Base-by-base conservation (phyloP, 2,329 filamentous ascomycete species). In the Paecilomyces dactylethromorphus region DNA sequence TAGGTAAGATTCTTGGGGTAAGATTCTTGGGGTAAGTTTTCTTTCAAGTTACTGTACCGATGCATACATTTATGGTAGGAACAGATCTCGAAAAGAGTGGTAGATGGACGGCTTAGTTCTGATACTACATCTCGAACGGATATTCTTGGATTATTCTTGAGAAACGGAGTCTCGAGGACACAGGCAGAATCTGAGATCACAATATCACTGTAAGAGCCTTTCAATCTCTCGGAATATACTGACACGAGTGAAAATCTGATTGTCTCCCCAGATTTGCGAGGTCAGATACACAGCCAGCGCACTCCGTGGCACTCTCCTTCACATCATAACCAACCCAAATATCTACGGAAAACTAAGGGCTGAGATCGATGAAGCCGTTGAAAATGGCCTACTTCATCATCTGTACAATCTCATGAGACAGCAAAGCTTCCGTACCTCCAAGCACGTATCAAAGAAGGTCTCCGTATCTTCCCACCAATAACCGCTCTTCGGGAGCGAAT, bases 381-480 rank as follows among this genome's bases (percentile, higher is more conserved):
- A 15, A 4, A n/a, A 45, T 7, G 35, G 35, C 35, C 8, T 45
- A 2, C 18, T 45, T 45, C 35, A 45, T 45, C 35, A 2, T 15
- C 35, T n/a, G 15, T 15, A 18, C 35, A 45, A 45, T 15, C 35
- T 8, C 35, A 45, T 31, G 70, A 76, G 60, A 69, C 71, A 3
- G 64, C 70, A n/a, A 64, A 66, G 10, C 57, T 69, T 4, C 74
- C 76, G 0, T 84, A 82, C 59, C 71, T 84, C 7, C 76, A 80
- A 60, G 81, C 81, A 0, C 77, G 79, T 4, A 76, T 84, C 45
- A 76, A 76, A 55, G 82, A 84, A 63, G 77, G 75, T 0, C 67
- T 83, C 18, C 73, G 82, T 0, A 72, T 82, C 35, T 45, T 45
- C 35, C 35, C 35, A 18, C 35, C 35, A 2, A 45, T 45, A 4